Evolutionary conservation across 2,329 filamentous ascomycete genomes (phyloP).

Genomic region (Diaporthe ampelina): DNA sequence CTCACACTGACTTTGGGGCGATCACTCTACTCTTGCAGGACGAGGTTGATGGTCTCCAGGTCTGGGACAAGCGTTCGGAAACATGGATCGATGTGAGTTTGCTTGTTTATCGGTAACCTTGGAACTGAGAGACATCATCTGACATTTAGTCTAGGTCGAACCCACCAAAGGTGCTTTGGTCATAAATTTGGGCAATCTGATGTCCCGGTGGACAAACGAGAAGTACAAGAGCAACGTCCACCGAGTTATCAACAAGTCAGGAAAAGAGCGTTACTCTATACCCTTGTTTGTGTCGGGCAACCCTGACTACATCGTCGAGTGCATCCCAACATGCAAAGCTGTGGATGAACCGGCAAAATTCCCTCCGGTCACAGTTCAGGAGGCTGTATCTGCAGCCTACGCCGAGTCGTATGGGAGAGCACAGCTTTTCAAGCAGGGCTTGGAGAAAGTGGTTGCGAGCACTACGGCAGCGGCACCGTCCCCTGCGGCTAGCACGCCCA

Average conservation of each 20-base stretch:
- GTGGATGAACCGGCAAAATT: conserved; percentile 48
- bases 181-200: conserved; percentile 64
- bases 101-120: neutral
- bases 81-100: conserved; percentile 58
- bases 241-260: conserved; percentile 65
- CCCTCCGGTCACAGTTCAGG: conserved; percentile 50
- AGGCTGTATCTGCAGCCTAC: conserved; percentile 51
- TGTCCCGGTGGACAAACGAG: conserved; percentile 64
- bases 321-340: conserved; percentile 50
- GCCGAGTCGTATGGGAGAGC: conserved; percentile 50
- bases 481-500: neutral
- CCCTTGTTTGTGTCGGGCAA: conserved; percentile 68
- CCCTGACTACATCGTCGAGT: conserved; percentile 56
- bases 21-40: conserved; percentile 68
- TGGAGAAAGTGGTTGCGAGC: conserved; percentile 42
- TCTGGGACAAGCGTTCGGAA: conserved; percentile 58
- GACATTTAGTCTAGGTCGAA: conserved; percentile 51
- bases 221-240: conserved; percentile 67
- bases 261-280: conserved; percentile 64
- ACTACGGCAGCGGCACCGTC: neutral
- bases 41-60: conserved; percentile 63
- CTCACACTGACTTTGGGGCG: conserved; percentile 68
- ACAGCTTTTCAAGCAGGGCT: conserved; percentile 51
- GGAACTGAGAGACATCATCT: neutral
- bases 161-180: conserved; percentile 61